Base-by-base conservation (phyloP, 140 eudicot genomes). In the Bidens hawaiensis region DNA sequence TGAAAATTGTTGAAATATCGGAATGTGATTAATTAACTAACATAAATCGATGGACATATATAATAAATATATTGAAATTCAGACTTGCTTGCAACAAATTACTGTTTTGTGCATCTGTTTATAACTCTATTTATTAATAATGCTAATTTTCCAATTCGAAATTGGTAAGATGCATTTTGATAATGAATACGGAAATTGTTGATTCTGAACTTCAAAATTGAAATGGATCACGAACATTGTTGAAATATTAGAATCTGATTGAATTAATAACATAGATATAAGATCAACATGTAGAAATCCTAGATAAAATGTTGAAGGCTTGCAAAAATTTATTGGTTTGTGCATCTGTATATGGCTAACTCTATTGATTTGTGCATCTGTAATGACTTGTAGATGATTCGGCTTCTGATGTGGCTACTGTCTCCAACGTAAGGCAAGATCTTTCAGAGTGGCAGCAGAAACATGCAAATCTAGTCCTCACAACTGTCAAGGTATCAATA, bases 381-480 rank as follows among this genome's bases (percentile, higher is more conserved):
- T 46, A 23, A 60, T 62, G 54, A 27, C 0, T 8, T 59, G 38
- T 55, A 79, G 85, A 79, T 75, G 85, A 79, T 70, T 33, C 24
- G 65, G 72, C 31, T 4, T 65, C 81, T 55, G 79, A 79, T 70
- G 81, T 75, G 71, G 76, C 81, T 59, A 61, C 81, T 21, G 76
- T 75, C 69, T 79, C 85, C 41, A 79, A 79, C 61, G 81, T 79
- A 36, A 62, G 78, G 68, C 85, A 75, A 75, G 85, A 79, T 67
- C 85, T 79, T 66, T 75, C 85, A 23, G 81, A 79, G 61, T 79
- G 85, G 85, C 85, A 79, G 73, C 85, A 79, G 72, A 75, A 75
- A 30, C 85, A 79, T 71, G 85, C 85, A 61, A 75, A 73, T 49
- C 75, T 79, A 71, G 75, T 81, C 50, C 82, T 80, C 33, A 63